Conservation (phyloP, 2,329 filamentous ascomycete genomes). For the Gnomoniopsis sp. region DNA sequence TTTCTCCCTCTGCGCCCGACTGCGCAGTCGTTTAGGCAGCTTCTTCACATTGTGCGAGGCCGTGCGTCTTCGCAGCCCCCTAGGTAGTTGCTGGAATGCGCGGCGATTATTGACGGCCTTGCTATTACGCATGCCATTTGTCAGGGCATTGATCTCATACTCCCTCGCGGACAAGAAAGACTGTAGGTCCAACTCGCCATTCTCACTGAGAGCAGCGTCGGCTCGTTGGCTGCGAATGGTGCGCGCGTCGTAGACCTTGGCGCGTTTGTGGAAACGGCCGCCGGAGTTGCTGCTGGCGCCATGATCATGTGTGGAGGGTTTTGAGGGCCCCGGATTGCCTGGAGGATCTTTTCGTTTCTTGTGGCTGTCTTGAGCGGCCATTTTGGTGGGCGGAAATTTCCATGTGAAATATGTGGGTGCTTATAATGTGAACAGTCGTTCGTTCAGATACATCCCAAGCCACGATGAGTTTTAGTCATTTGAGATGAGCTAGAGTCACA, state of each 20-base stretch:
- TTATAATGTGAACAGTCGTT: too few relatives aligned
- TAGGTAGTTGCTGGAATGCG: slow-evolving; percentile 88
- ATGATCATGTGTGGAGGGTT: neutral
- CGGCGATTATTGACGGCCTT: slow-evolving; percentile 61
- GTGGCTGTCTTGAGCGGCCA: slow-evolving; percentile 20
- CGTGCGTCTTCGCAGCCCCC: slow-evolving; percentile 78
- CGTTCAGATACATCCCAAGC: too few relatives aligned
- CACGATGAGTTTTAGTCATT: neutral
- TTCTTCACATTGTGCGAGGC: slow-evolving; percentile 94
- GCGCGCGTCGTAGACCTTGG: slow-evolving; percentile 44
- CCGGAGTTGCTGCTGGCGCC: slow-evolving; percentile 24
- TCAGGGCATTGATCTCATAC: slow-evolving; percentile 83
- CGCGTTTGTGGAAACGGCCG: slow-evolving; percentile 37
- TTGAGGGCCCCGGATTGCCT: neutral
- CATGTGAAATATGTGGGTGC: too few relatives aligned
- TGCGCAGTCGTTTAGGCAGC: slow-evolving; percentile 73
- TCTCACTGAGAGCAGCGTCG: slow-evolving; percentile 46
- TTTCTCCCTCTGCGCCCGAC: slow-evolving; percentile 71
- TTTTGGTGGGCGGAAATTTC: slow-evolving; percentile 2
- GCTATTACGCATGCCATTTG: slow-evolving; percentile 75
- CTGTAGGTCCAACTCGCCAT: slow-evolving; percentile 81
- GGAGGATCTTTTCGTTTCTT: slow-evolving; percentile 25
- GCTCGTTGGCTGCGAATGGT: slow-evolving; percentile 48
- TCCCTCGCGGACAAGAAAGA: slow-evolving; percentile 82
- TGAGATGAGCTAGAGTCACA: neutral